Conservation (phyloP, 2,329 filamentous ascomycete genomes). For the Herpomyces periplanetae region DNA sequence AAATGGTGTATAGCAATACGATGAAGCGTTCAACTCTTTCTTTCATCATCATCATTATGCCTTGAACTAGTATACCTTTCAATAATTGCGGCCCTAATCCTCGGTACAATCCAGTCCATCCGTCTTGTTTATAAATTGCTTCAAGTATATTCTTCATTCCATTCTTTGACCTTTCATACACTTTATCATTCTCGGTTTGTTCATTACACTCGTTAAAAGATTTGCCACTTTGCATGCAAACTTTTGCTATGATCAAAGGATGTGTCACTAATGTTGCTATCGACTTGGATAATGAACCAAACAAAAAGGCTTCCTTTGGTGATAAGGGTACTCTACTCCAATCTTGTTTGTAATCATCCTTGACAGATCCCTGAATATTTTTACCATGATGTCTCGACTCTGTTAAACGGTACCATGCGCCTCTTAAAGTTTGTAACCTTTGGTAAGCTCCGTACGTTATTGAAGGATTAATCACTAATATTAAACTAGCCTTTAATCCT, state of each 20-base stretch:
- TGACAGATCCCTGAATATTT: too few species aligned
- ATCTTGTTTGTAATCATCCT: too few species aligned
- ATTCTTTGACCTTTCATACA: too few species aligned
- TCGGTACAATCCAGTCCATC: constrained; percentile 53
- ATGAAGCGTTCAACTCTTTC: too few species aligned
- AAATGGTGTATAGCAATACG: too few species aligned
- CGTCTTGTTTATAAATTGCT: constrained; percentile 69
- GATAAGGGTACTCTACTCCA: too few species aligned
- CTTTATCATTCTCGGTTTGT: too few species aligned
- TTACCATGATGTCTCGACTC: too few species aligned
- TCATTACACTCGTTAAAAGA: constrained; percentile 75
- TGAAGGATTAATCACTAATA: constrained; percentile 73
- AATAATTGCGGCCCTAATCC: constrained; percentile 73
- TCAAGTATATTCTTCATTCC: too few species aligned
- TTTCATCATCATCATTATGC: constrained; percentile 95
- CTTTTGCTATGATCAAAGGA: constrained; percentile 85
- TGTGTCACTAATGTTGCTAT: constrained; percentile 71
- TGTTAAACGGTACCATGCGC: too few species aligned
- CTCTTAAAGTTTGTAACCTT: too few species aligned
- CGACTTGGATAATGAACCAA: constrained; percentile 70
- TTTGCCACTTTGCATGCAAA: constrained; percentile 75
- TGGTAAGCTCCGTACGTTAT: constrained; percentile 96
- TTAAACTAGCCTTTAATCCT: constrained; percentile 72
- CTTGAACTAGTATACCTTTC: constrained; percentile 74
- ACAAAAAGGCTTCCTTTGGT: too few species aligned